These are phyloP conservation scores for Monilinia vaccinii-corymbosi DNA, from an alignment of 2,329 filamentous ascomycete genomes.

Conservation along the genomic window DNA sequence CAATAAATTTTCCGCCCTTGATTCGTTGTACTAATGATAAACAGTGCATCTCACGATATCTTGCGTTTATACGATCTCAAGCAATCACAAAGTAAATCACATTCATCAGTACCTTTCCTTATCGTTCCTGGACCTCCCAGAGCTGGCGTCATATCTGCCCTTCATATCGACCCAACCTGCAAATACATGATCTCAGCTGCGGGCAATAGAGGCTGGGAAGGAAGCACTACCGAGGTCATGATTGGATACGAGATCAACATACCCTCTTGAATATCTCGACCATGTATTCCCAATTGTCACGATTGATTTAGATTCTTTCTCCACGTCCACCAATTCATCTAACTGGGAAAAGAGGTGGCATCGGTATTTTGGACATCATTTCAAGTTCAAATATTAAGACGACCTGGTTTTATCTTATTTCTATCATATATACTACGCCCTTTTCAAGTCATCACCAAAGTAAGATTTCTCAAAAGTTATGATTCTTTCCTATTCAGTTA, in stretches of 20 bases:
- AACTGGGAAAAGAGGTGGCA: neutral
- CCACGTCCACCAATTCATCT: neutral
- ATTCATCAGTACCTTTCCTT: slow-evolving; percentile 83
- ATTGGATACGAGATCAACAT: slow-evolving; percentile 80
- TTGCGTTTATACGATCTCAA: slow-evolving; percentile 84
- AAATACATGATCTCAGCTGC: slow-evolving; percentile 86
- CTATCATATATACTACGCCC: neutral
- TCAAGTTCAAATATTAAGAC: neutral
- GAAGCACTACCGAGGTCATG: slow-evolving; percentile 77
- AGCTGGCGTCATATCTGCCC: slow-evolving; percentile 76
- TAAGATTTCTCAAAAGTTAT: neutral
- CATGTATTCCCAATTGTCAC: rapidly evolving
- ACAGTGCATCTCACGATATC: slow-evolving; percentile 83
- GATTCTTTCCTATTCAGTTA: neutral
- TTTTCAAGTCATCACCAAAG: neutral
- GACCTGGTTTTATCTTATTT: neutral
- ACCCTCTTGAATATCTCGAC: slow-evolving; percentile 1
- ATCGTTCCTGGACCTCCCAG: slow-evolving; percentile 81
- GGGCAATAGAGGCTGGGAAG: slow-evolving; percentile 93
- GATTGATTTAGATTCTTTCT: neutral
- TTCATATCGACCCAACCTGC: slow-evolving; percentile 82
- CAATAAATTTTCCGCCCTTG: slow-evolving; percentile 10
- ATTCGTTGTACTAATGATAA: neutral
- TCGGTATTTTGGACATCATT: neutral
- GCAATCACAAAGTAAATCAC: slow-evolving; percentile 51